A percentile compares a stretch with the other conserved stretches of the same genome.
Evolutionary conservation across 805 yeast genomes (phyloP).

Genomic region (Metschnikowia borealis): DNA sequence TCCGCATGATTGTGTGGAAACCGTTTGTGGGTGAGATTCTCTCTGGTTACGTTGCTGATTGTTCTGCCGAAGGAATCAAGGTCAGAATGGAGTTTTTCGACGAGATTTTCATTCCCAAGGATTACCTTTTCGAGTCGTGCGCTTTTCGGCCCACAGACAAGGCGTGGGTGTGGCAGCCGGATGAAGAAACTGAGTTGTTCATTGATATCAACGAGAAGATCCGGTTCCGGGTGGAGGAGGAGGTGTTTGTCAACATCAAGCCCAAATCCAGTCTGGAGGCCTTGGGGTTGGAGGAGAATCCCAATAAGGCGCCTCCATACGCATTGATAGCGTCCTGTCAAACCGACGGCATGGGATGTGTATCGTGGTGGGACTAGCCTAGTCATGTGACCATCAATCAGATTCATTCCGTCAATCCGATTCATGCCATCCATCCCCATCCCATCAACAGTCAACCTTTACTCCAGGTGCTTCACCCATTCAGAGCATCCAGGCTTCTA

Average conservation of each 20-base stretch:
- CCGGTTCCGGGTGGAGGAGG: constrained; percentile 87
- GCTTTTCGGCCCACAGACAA: constrained; percentile 67
- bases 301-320: constrained; percentile 66
- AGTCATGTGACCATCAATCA: neutral
- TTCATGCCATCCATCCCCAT: too few species aligned
- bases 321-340: constrained; percentile 87
- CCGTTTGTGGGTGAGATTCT: constrained; percentile 93
- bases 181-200: constrained; percentile 70
- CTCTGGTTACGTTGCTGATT: constrained; percentile 89
- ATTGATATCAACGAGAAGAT: constrained; percentile 89
- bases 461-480: too few species aligned
- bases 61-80: constrained; percentile 83
- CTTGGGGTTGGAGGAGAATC: constrained; percentile 32
- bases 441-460: too few species aligned
- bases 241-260: constrained; percentile 75
- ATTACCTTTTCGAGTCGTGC: constrained; percentile 75
- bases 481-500: too few species aligned
- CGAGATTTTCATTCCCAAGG: constrained; percentile 85
- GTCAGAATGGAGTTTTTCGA: constrained; percentile 84
- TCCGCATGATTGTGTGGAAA: constrained; percentile 78
- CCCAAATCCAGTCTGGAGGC: constrained; percentile 67
- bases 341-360: constrained; percentile 94
- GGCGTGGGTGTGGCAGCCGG: constrained; percentile 94
- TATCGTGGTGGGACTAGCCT: constrained; percentile 89
- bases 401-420: too few species aligned